Evolutionary conservation across 331 rosid genomes (phyloP).

Genomic region (Quercus lobata): DNA sequence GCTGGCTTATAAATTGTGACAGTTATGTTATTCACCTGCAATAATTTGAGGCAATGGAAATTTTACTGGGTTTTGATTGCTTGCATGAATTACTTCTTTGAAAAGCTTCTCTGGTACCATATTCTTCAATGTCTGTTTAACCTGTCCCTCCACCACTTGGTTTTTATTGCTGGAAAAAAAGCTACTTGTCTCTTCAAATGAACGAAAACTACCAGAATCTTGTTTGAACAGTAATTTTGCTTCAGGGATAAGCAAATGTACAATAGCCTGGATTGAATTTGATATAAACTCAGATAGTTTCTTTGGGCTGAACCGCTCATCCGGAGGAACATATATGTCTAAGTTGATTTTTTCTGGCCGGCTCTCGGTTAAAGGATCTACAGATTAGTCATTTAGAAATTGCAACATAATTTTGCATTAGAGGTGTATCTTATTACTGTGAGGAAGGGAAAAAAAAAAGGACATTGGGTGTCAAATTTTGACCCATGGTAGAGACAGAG

Average conservation of each 20-base stretch:
- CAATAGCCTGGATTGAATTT: conserved; percentile 39
- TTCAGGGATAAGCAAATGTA: conserved; percentile 35
- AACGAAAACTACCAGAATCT: conserved; percentile 25
- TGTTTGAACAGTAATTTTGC: conserved; percentile 12
- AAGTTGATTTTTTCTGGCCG: conserved; percentile 26
- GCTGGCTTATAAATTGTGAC: background rate
- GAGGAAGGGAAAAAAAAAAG: background rate
- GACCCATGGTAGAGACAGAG: background rate
- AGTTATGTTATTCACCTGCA: conserved; percentile 30
- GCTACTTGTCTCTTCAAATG: conserved; percentile 44
- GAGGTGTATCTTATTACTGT: too few species aligned
- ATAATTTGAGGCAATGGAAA: conserved; percentile 46
- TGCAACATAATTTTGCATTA: background rate
- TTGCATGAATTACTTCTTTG: conserved; percentile 31
- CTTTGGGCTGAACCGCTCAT: conserved; percentile 52
- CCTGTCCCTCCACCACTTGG: conserved; percentile 31
- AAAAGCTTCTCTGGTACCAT: conserved; percentile 29
- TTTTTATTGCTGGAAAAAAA: conserved; percentile 38
- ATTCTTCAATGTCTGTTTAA: conserved; percentile 38
- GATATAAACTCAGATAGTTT: conserved; percentile 50
- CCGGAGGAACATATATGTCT: conserved; percentile 54
- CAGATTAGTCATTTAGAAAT: conserved; percentile 1
- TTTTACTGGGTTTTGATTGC: conserved; percentile 23
- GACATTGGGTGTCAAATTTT: background rate
- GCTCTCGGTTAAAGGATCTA: conserved; percentile 43